Evolutionary conservation across 768 basidiomycete genomes (phyloP).

Genomic region (Russula brevipes): DNA sequence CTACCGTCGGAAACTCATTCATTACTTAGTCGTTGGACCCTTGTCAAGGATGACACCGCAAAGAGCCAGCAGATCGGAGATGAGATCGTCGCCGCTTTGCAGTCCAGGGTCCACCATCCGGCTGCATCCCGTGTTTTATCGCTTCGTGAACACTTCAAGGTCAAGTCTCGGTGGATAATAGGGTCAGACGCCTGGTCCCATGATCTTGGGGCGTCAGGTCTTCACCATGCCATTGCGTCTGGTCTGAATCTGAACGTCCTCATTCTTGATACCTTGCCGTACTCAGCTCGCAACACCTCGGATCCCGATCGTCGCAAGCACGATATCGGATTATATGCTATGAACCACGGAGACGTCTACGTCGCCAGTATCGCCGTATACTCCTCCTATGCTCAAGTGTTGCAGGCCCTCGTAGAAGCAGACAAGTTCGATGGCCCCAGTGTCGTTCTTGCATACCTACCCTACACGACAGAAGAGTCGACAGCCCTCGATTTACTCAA

Average conservation of each 20-base stretch:
- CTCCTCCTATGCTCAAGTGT: conserved; percentile 90
- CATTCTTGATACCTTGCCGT: conserved; percentile 89
- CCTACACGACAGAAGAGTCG: conserved; percentile 71
- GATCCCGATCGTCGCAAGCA: conserved; percentile 83
- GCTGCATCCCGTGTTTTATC: conserved; percentile 53
- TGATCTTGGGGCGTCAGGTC: conserved; percentile 90
- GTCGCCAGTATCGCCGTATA: conserved; percentile 95
- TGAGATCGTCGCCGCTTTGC: conserved; percentile 49
- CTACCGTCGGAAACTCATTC: conserved; percentile 56
- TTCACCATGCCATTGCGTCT: conserved; percentile 92
- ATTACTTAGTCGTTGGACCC: conserved; percentile 74
- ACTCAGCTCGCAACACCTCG: conserved; percentile 64
- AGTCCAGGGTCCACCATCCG: conserved; percentile 38
- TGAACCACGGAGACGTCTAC: conserved; percentile 97
- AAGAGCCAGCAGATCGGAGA: conserved; percentile 58
- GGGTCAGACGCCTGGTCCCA: conserved; percentile 98
- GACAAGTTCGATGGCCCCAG: conserved; percentile 87
- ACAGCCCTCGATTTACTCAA: conserved; percentile 88
- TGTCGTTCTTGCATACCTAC: conserved; percentile 90
- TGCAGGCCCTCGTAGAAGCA: conserved; percentile 88
- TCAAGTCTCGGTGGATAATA: conserved; percentile 89
- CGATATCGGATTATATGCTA: conserved; percentile 95
- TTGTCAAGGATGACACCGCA: conserved; percentile 62
- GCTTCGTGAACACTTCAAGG: conserved; percentile 56
- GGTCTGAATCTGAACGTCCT: conserved; percentile 91